A percentile compares a stretch with the other conserved stretches of the same genome.
phyloP scores from a whole-genome alignment of 192 early-diverging fungal genomes.

The Podila epigama region DNA sequence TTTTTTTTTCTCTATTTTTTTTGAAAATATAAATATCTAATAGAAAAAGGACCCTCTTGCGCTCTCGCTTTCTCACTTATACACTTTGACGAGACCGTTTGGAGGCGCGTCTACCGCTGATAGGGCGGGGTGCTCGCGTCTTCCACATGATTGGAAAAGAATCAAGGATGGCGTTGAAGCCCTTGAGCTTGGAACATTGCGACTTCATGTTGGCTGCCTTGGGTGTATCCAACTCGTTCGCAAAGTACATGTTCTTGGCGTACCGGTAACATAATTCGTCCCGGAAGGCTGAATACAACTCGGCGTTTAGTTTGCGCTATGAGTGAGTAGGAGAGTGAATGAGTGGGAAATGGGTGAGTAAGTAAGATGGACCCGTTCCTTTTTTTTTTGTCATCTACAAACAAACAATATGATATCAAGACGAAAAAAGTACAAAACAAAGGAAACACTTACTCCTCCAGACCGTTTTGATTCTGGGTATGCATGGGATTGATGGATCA shows the following conservation, averaged over 20 bases:
- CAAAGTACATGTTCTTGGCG: constrained; percentile 53
- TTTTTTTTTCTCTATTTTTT: too few species aligned
- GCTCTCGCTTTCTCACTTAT: too few species aligned
- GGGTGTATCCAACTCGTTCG: constrained; percentile 31
- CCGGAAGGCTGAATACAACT: constrained; percentile 56
- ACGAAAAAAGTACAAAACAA: background rate
- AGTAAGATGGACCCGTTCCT: constrained; percentile 1
- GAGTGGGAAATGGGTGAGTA: too few species aligned
- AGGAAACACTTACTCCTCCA: constrained; percentile 24
- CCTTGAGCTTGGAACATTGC: constrained; percentile 53
- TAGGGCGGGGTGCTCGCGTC: background rate
- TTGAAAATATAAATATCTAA: too few species aligned
- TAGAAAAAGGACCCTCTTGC: too few species aligned
- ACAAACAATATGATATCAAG: background rate
- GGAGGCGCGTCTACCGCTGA: too few species aligned
- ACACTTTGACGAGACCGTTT: too few species aligned
- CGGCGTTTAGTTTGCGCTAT: constrained; percentile 58
- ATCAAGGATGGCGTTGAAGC: constrained; percentile 44
- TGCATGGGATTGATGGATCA: constrained; percentile 65
- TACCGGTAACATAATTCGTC: constrained; percentile 61
- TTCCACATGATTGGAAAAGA: constrained; percentile 34
- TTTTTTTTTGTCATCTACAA: background rate
- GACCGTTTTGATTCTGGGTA: constrained; percentile 59
- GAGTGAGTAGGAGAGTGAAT: background rate
- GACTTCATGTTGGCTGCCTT: constrained; percentile 48